Conservation (phyloP, 129 eudicot species). For the Escallonia rubra region DNA sequence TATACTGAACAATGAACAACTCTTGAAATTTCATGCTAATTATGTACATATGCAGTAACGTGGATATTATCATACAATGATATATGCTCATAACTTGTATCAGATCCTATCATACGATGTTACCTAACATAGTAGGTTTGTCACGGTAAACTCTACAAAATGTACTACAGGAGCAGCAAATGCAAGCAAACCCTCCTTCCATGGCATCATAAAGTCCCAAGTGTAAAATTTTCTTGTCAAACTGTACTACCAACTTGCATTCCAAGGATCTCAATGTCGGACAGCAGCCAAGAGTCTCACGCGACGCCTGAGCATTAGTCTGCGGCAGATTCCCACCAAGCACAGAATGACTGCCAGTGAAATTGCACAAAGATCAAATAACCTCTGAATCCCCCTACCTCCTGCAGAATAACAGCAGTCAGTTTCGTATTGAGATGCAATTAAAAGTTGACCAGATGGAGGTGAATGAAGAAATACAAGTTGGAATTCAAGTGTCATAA, state of each 20-base stretch:
- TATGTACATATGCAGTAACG: no score
- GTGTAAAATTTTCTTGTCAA: no score
- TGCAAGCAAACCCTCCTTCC: no score
- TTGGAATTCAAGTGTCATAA: not conserved
- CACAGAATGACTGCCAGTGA: constrained; percentile 10
- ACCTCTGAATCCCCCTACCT: constrained; percentile 13
- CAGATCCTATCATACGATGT: no score
- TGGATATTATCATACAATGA: no score
- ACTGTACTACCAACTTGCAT: not conserved
- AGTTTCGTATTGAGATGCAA: not conserved
- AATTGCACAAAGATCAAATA: constrained; percentile 22
- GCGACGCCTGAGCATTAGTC: constrained; percentile 16
- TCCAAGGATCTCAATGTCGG: not conserved
- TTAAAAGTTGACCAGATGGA: not conserved
- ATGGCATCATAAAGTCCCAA: no score
- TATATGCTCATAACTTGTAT: no score
- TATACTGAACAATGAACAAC: no score
- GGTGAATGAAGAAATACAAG: not conserved
- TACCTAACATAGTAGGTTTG: no score
- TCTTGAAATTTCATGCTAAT: no score
- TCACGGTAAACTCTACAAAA: no score
- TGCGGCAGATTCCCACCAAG: constrained; percentile 10
- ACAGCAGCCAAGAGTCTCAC: constrained; percentile 14
- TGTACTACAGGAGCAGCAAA: no score
- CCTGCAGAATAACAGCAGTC: constrained; percentile 12